Conservation (phyloP, 192 early-diverging fungal genomes). For the Allomyces macrogynus region DNA sequence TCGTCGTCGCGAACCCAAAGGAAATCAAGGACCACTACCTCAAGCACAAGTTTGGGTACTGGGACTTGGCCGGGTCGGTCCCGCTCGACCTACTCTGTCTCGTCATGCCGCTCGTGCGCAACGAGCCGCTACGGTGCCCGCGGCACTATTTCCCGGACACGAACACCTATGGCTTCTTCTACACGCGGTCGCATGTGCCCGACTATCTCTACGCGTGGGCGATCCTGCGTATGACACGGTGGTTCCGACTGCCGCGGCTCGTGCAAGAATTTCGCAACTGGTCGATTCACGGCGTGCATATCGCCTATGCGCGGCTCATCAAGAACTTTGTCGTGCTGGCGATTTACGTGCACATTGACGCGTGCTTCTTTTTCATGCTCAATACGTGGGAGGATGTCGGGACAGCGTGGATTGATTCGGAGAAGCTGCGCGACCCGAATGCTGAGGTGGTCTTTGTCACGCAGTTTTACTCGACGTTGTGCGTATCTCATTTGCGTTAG, state of each 20-base stretch:
- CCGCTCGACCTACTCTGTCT: conserved; percentile 5
- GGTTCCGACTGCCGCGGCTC: conserved; percentile 7
- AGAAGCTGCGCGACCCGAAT: neutral
- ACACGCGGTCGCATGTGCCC: no score
- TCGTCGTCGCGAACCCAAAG: conserved; percentile 3
- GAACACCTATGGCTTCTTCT: neutral
- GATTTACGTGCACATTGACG: conserved; percentile 1
- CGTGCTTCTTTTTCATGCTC: conserved; percentile 8
- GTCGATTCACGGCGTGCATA: neutral
- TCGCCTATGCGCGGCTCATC: conserved; percentile 5
- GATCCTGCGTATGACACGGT: conserved; percentile 6
- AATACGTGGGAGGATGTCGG: neutral
- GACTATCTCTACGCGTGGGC: conserved; percentile 3
- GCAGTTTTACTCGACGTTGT: neutral
- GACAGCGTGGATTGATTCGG: conserved; percentile 3
- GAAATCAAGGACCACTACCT: conserved; percentile 3
- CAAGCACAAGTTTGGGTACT: neutral
- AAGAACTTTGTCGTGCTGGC: conserved; percentile 5
- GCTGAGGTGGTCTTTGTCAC: conserved; percentile 1
- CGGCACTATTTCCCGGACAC: neutral
- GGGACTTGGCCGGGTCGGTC: neutral
- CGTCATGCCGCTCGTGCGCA: neutral
- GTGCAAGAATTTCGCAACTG: neutral
- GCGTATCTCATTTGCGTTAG: no score
- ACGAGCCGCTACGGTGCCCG: neutral